Percentiles rank a stretch among this genome's conserved stretches.
Conservation (phyloP, 441 rosid species). For the Jatropha podagrica region DNA sequence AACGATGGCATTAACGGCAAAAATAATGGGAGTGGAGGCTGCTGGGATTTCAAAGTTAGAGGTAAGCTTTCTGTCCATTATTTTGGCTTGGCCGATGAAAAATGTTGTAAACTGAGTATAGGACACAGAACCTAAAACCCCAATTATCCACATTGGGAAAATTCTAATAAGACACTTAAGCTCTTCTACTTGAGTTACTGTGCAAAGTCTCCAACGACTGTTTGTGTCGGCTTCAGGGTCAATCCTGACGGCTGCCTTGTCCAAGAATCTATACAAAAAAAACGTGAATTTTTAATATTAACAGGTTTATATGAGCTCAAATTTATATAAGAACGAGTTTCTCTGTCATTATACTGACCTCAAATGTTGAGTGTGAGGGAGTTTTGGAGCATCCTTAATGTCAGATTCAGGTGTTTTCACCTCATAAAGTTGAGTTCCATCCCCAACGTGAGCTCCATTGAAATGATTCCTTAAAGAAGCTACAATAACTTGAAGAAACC, state of each 20-base stretch:
- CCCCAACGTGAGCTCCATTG: conserved; percentile 28
- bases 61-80: conserved; percentile 45
- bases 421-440: conserved; percentile 37
- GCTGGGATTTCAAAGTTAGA: conserved; percentile 48
- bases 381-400: conserved; percentile 45
- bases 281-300: too few species aligned
- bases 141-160: conserved; percentile 35
- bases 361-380: conserved; percentile 39
- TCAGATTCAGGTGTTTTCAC: conserved; percentile 36
- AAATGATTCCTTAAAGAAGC: conserved; percentile 43
- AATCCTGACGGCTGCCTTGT: conserved; percentile 52
- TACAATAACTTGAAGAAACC: conserved; percentile 58
- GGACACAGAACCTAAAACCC: conserved; percentile 42
- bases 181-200: conserved; percentile 66
- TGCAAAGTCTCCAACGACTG: conserved; percentile 54
- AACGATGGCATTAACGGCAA: conserved; percentile 48
- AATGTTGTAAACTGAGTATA: conserved; percentile 55
- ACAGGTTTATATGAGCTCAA: too few species aligned
- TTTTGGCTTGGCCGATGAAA: conserved; percentile 49
- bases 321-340: too few species aligned
- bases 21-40: conserved; percentile 46
- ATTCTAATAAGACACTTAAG: conserved; percentile 45
- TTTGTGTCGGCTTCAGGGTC: conserved; percentile 29
- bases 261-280: conserved; percentile 40
- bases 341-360: conserved; percentile 18